A percentile compares a stretch with the other conserved stretches of the same genome.
Evolutionary conservation across 2,329 filamentous ascomycete genomes (phyloP).

Genomic region (Fusarium zealandicum): DNA sequence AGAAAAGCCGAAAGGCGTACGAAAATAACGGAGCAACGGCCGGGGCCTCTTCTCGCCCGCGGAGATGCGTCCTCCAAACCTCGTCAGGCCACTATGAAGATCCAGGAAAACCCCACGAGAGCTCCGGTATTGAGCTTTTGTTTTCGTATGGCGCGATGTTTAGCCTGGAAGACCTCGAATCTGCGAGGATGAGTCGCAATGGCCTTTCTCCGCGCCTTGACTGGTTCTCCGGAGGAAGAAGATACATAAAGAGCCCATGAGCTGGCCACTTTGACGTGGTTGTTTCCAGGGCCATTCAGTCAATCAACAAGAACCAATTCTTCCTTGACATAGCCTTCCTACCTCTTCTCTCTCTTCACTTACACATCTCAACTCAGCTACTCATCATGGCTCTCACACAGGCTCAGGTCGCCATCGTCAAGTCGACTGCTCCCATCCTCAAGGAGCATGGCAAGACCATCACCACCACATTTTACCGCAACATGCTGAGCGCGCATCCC

Average conservation of each 20-base stretch:
- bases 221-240: constrained; percentile 25
- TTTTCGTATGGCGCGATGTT: constrained; percentile 24
- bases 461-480: constrained; percentile 75
- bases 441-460: constrained; percentile 72
- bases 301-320: constrained; percentile 7
- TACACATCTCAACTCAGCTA: constrained; percentile 1
- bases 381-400: constrained; percentile 61
- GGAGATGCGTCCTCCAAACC: constrained; percentile 36
- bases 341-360: neutral
- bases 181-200: constrained; percentile 20
- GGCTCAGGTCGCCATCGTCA: constrained; percentile 74
- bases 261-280: constrained; percentile 6
- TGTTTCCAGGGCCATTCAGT: constrained; percentile 15
- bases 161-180: neutral
- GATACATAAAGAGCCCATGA: constrained; percentile 26
- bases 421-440: constrained; percentile 77
- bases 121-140: constrained; percentile 10
- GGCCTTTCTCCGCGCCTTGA: constrained; percentile 33
- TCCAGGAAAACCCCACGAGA: constrained; percentile 15
- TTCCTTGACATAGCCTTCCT: neutral
- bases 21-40: neutral
- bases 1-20: constrained; percentile 7
- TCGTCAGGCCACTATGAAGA: constrained; percentile 35
- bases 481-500: constrained; percentile 70
- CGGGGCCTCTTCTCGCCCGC: constrained; percentile 22